Base-by-base conservation (phyloP, 2,329 filamentous ascomycete genomes). In the Emergomyces pasteurianus region DNA sequence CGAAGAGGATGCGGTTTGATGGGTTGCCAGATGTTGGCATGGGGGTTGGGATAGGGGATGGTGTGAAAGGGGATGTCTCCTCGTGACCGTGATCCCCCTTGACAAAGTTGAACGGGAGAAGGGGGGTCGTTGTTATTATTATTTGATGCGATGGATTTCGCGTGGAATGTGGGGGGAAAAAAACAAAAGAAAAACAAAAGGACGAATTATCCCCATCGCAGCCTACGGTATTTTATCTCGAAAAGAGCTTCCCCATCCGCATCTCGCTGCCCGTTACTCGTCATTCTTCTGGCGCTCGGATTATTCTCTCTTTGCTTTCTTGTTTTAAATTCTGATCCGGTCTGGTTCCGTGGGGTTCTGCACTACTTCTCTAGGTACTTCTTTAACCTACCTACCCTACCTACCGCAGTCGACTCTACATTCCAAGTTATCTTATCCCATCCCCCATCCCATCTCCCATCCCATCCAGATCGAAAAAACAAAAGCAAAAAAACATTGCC, bases 1-100 rank as follows among this genome's bases (percentile, higher is more conserved):
- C 40, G 7, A 58, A 46, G 46, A 46, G 58, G 4, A 52, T 53
- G 50, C 58, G 58, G 49, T 54, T 38, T 31, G 58, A 60, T 31
- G 58, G 47, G 21, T n/a, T 55, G 21, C 53, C 56, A 0, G 56
- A 58, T 31, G 31, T 42, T 23, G 46, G 23, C n/a, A 49, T 49
- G 21, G 38, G 40, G 23, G 18, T 34, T 34, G 56, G 40, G 10
- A 14, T 46, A 16, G 28, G 38, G 23, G 40, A 42, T 18, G 40
- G 14, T 26, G 36, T 26, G 10, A 36, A n/a, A 5, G 53, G 53
- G 3, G 36, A 55, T 40, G 38, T 23, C 23, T 12, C 56, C 6
- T 43, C 36, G 54, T 57, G 42, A 57, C 36, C 18, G 18, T 55
- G 53, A 26, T n/a, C 34, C 18, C n/a, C 7, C 16, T 1, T 3